Evolutionary conservation across 164 flowering plant species (phyloP).

Genomic region (Tetrastigma voinierianum): DNA sequence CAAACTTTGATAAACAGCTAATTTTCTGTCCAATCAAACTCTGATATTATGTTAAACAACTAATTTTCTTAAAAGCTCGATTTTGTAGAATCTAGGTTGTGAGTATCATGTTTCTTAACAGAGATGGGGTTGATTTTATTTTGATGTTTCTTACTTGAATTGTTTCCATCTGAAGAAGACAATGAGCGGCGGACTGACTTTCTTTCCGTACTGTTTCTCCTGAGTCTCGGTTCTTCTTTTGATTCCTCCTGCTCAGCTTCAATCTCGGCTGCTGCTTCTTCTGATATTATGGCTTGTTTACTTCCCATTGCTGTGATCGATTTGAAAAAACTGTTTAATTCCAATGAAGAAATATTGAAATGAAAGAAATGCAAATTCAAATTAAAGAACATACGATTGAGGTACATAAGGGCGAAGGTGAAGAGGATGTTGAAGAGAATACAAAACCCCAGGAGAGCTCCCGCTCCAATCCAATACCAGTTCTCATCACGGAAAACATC

Average conservation of each 20-base stretch:
- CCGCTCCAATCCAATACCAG: slow-evolving; percentile 90
- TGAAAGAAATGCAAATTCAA: too few relatives aligned
- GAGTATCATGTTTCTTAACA: too few relatives aligned
- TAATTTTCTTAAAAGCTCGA: too few relatives aligned
- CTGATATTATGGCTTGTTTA: slow-evolving; percentile 62
- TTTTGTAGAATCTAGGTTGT: too few relatives aligned
- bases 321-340: background rate
- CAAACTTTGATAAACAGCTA: too few relatives aligned
- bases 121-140: too few relatives aligned
- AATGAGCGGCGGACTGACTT: slow-evolving; percentile 26
- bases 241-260: slow-evolving; percentile 28
- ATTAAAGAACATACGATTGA: slow-evolving; percentile 65
- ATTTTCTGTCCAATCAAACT: too few relatives aligned
- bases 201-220: slow-evolving; percentile 28
- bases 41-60: too few relatives aligned
- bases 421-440: slow-evolving; percentile 73
- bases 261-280: slow-evolving; percentile 44
- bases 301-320: slow-evolving; percentile 56
- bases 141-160: slow-evolving; percentile 36
- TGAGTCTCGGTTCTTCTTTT: slow-evolving; percentile 28
- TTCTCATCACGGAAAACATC: slow-evolving; percentile 41
- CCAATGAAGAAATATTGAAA: too few relatives aligned
- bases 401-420: slow-evolving; percentile 72
- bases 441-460: slow-evolving; percentile 63
- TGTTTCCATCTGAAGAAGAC: slow-evolving; percentile 54